Percentiles rank a stretch among this genome's conserved stretches.
Conservation (phyloP, 306 rosid genomes). For the Cucumis hystrix region DNA sequence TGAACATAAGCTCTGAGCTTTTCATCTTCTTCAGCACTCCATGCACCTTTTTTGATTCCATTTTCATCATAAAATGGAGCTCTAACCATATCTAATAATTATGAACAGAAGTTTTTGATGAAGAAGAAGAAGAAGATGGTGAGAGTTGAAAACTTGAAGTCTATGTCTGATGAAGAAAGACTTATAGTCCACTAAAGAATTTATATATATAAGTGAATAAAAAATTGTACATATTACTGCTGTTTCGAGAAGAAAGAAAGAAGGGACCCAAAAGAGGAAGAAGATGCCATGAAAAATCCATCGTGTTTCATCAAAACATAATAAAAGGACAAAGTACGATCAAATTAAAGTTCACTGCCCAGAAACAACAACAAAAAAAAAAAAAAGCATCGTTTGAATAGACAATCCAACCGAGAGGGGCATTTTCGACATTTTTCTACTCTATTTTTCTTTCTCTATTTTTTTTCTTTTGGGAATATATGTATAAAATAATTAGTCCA, state of each 20-base stretch:
- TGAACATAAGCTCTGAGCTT: conserved; percentile 22
- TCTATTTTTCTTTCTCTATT: too few relatives aligned
- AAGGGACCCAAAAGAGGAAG: neutral
- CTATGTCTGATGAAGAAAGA: neutral
- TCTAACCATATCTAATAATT: conserved; percentile 19
- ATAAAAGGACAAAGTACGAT: too few relatives aligned
- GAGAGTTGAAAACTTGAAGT: neutral
- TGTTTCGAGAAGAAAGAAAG: neutral
- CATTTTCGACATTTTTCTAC: neutral
- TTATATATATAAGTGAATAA: neutral
- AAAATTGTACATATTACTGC: neutral
- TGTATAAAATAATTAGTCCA: too few relatives aligned
- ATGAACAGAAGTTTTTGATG: too few relatives aligned
- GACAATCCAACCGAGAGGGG: neutral
- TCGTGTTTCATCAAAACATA: neutral
- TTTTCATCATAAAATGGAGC: conserved; percentile 34
- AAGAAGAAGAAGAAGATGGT: too few relatives aligned
- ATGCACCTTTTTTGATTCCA: conserved; percentile 44
- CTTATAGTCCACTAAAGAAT: neutral
- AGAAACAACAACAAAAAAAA: too few relatives aligned
- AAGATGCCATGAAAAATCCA: neutral
- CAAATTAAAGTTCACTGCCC: neutral
- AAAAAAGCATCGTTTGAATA: neutral
- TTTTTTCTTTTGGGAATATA: too few relatives aligned
- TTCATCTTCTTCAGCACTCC: conserved; percentile 43